Conservation (phyloP, 208 protist species). For the Tritrichomonas foetus region DNA sequence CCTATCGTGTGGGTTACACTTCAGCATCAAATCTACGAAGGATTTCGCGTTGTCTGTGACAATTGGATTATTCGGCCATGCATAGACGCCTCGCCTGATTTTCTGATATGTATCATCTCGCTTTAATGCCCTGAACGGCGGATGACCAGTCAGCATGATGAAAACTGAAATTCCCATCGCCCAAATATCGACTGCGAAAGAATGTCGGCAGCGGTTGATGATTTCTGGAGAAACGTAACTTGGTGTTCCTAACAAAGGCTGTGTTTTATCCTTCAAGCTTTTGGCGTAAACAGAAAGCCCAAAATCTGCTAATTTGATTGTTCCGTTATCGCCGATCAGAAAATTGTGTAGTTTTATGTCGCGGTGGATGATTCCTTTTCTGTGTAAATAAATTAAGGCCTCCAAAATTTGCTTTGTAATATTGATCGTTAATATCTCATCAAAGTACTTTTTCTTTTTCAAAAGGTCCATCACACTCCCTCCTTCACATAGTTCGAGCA, state of each 20-base stretch:
- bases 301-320: no score
- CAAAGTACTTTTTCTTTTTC: not conserved
- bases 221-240: constrained; percentile 61
- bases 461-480: not conserved
- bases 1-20: constrained; percentile 48
- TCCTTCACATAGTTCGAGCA: not conserved
- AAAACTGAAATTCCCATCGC: constrained; percentile 60
- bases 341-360: no score
- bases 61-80: not conserved
- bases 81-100: constrained; percentile 35
- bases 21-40: constrained; percentile 21
- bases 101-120: constrained; percentile 55
- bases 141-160: constrained; percentile 50
- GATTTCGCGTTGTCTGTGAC: no score
- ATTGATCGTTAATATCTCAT: no score
- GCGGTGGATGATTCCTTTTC: no score
- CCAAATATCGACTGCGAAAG: constrained; percentile 60
- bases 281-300: no score
- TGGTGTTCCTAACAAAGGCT: constrained; percentile 54
- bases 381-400: no score
- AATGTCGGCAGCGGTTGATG: constrained; percentile 45
- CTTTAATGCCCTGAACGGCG: constrained; percentile 51
- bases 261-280: no score
- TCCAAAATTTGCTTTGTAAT: no score
- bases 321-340: no score